Percentiles rank a stretch among this genome's conserved stretches.
phyloP scores from a whole-genome alignment of 768 basidiomycete genomes.

The Tephrocybe sp. region DNA sequence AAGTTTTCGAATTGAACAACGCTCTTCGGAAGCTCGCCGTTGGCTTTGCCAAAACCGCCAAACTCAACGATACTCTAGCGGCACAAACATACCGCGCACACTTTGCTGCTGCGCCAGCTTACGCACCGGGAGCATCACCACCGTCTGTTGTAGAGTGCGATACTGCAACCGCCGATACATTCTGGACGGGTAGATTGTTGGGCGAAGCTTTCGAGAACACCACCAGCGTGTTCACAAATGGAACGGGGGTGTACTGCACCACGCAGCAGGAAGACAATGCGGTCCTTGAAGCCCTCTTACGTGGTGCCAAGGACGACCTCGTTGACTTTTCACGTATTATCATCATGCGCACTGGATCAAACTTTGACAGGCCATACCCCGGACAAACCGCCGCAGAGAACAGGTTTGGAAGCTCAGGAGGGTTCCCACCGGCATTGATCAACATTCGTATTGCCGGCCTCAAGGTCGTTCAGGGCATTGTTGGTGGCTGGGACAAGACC shows the following conservation, averaged over 20 bases:
- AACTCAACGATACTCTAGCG: not conserved
- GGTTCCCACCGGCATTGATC: not conserved
- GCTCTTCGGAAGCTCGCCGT: conserved; percentile 10
- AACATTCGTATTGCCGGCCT: conserved; percentile 3
- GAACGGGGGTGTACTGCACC: conserved; percentile 10
- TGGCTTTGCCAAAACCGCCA: conserved; percentile 5
- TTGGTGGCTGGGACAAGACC: conserved; percentile 1
- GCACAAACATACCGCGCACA: conserved; percentile 7
- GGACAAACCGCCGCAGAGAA: conserved; percentile 11
- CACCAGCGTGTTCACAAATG: conserved; percentile 9
- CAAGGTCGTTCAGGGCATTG: conserved; percentile 4
- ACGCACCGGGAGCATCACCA: conserved; percentile 1
- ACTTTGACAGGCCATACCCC: conserved; percentile 12
- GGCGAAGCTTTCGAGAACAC: conserved; percentile 11
- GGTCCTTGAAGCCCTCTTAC: conserved; percentile 9
- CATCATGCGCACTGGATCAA: conserved; percentile 11
- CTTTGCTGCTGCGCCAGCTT: not conserved
- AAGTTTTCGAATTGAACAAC: conserved; percentile 14
- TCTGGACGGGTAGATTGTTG: conserved; percentile 7
- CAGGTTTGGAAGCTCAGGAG: conserved; percentile 3
- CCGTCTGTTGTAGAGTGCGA: conserved; percentile 14
- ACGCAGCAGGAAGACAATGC: conserved; percentile 15
- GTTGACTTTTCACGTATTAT: conserved; percentile 12
- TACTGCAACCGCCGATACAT: conserved; percentile 9
- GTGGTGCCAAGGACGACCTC: conserved; percentile 5